Evolutionary conservation across 2,329 filamentous ascomycete species (phyloP).

Genomic region (Colletotrichum spaethianum): DNA sequence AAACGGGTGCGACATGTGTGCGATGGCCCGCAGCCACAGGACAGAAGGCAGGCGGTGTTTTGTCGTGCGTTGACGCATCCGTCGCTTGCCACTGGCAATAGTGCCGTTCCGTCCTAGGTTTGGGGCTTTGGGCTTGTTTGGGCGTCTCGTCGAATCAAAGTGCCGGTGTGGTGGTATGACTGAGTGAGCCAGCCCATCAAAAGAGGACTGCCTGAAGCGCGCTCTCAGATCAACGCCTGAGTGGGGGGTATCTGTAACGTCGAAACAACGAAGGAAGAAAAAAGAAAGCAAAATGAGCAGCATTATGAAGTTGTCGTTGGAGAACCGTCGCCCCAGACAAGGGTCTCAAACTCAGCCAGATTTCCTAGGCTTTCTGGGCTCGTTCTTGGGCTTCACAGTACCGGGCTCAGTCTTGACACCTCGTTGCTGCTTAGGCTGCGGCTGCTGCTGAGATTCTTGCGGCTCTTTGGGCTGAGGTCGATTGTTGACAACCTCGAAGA

Average conservation of each 20-base stretch:
- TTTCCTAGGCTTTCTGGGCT: constrained; percentile 31
- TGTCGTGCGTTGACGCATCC: constrained; percentile 20
- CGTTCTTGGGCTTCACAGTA: constrained; percentile 26
- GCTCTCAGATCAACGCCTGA: constrained; percentile 17
- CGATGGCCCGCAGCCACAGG: constrained; percentile 27
- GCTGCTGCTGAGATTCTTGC: not conserved
- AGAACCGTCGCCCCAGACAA: not conserved
- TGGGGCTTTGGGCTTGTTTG: constrained; percentile 2
- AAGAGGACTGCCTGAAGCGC: constrained; percentile 2
- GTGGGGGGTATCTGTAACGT: constrained; percentile 8
- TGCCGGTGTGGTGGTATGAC: not conserved
- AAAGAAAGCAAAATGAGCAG: constrained; percentile 6
- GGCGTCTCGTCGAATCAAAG: constrained; percentile 22
- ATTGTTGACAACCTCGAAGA: constrained; percentile 49
- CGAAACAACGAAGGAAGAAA: constrained; percentile 4
- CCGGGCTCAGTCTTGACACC: not conserved
- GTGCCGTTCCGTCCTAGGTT: constrained; percentile 24
- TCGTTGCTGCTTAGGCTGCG: not conserved
- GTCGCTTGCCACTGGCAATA: constrained; percentile 19
- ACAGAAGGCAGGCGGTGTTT: not conserved
- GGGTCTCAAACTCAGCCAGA: not conserved
- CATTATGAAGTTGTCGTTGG: not conserved
- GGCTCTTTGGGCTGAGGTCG: not conserved
- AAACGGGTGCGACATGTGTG: constrained; percentile 23
- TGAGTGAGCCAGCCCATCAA: not conserved